Base-by-base conservation (phyloP, 2,329 filamentous ascomycete species). In the Colletotrichum australisinense region DNA sequence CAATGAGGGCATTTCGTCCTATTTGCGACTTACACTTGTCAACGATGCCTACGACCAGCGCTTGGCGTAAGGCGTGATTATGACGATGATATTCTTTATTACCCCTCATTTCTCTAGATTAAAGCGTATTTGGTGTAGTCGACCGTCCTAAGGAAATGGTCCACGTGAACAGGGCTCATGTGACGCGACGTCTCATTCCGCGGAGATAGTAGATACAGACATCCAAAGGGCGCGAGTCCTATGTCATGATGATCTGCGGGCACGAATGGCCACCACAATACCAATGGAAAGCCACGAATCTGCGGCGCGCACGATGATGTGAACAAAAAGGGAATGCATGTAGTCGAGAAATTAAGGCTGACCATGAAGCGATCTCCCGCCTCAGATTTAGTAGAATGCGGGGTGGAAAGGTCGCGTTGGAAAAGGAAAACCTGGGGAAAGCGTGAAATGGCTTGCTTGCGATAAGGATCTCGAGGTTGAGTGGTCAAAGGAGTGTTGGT, bases 131-230 rank as follows among this genome's bases (percentile, higher is more conserved):
- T 53, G 26, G 16, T 63, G 5, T 16, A 24, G 24, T n/a, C 22
- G 46, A 26, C 22, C 22, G 9, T 38, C 28, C 12, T 11, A 53
- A 19, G 16, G 38, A 16, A 53, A 55, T 19, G 6, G 22, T 19
- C 26, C 22, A 53, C 19, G 9, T 22, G 16, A 19, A 38, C 14
- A 7, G 7, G 28, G 65, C 26, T 63, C 65, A 69, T 32, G 35
- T 69, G 65, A 69, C 35, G 28, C 38, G 11, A 49, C 46, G 56
- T 67, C 24, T 9, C 56, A 56, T 30, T 11, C 64, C 69, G 69
- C 65, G 69, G 67, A 73, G 67, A 19, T 49, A n/a, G 69, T 60
- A 73, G 67, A 8, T 49, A n/a, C 59, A 55, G 38, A 30, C 53
- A 56, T 42, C 7, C 30, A 12, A 16, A 28, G 7, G 22, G 22